These are phyloP conservation scores for Phytophthora ramorum DNA, from an alignment of 352 stramenopile genomes.

Conservation along the genomic window DNA sequence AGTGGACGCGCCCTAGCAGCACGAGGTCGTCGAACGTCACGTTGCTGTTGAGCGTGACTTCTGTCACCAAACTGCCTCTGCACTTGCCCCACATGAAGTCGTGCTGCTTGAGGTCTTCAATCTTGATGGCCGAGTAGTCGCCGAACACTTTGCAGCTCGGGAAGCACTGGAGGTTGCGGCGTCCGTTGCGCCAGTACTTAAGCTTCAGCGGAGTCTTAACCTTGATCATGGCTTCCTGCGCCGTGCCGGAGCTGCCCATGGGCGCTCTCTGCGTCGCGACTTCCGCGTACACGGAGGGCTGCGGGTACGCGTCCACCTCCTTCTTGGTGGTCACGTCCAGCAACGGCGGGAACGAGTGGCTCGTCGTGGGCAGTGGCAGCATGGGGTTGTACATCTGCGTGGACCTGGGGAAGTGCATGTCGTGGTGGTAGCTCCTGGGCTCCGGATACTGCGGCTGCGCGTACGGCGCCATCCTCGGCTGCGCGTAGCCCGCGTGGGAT, in stretches of 20 bases:
- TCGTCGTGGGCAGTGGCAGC: conserved; percentile 28
- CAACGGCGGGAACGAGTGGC: conserved; percentile 67
- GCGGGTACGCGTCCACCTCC: conserved; percentile 41
- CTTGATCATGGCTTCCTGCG: conserved; percentile 88
- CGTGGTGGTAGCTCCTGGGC: conserved; percentile 28
- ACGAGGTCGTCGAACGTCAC: conserved; percentile 84
- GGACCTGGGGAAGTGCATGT: conserved; percentile 52
- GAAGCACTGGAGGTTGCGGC: conserved; percentile 92
- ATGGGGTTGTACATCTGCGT: conserved; percentile 43
- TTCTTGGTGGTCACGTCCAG: conserved; percentile 59
- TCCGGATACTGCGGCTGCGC: conserved; percentile 34
- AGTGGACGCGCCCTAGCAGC: conserved; percentile 83
- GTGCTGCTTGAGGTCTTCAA: conserved; percentile 89
- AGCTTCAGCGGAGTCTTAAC: conserved; percentile 85
- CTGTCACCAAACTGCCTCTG: conserved; percentile 79
- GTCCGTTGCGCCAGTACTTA: conserved; percentile 92
- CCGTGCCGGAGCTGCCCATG: conserved; percentile 38
- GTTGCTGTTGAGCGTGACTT: conserved; percentile 87
- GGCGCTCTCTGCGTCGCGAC: background rate
- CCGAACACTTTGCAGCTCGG: conserved; percentile 90
- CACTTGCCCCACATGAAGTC: conserved; percentile 93
- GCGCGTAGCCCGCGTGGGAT: conserved; percentile 35
- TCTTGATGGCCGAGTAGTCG: conserved; percentile 91
- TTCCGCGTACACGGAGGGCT: conserved; percentile 14
- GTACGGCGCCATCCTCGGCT: conserved; percentile 30